phyloP scores from a whole-genome alignment of 805 yeast species.

The Candida arabinofermentans region DNA sequence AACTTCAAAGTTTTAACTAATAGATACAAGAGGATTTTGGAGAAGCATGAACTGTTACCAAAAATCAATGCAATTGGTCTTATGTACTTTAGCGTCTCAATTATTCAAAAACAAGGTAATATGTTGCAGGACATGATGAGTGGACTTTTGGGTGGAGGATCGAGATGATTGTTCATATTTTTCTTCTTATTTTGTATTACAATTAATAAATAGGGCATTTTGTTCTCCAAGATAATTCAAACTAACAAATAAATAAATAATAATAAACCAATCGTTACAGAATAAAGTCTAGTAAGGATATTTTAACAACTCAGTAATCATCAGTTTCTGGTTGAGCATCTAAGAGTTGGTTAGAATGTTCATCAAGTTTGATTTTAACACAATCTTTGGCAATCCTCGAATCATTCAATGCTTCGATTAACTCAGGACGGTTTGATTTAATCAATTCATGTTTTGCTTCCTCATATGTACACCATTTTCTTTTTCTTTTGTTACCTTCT shows the following conservation, averaged over 20 bases:
- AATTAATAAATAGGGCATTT: too few species aligned
- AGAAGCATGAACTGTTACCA: constrained; percentile 14
- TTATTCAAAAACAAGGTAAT: constrained; percentile 48
- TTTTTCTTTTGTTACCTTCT: constrained; percentile 54
- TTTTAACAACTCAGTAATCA: constrained; percentile 19
- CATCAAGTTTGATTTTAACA: constrained; percentile 17
- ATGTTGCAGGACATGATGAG: constrained; percentile 75
- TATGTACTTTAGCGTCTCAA: constrained; percentile 25
- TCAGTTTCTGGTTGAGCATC: constrained; percentile 28
- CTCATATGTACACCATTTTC: constrained; percentile 71
- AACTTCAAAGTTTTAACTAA: constrained; percentile 42
- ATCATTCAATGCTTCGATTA: constrained; percentile 56
- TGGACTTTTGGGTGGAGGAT: constrained; percentile 48
- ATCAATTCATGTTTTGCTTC: constrained; percentile 62
- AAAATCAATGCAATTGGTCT: constrained; percentile 29
- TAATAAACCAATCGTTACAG: background rate
- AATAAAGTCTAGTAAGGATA: background rate
- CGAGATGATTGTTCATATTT: constrained; percentile 2
- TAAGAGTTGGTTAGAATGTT: constrained; percentile 22
- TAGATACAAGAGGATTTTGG: constrained; percentile 29
- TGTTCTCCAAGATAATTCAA: background rate
- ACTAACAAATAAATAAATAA: background rate
- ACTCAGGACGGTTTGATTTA: constrained; percentile 60
- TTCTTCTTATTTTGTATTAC: too few species aligned
- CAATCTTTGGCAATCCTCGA: constrained; percentile 46